Conservation (phyloP, 805 yeast species). For the Scheffersomyces lignosus region DNA sequence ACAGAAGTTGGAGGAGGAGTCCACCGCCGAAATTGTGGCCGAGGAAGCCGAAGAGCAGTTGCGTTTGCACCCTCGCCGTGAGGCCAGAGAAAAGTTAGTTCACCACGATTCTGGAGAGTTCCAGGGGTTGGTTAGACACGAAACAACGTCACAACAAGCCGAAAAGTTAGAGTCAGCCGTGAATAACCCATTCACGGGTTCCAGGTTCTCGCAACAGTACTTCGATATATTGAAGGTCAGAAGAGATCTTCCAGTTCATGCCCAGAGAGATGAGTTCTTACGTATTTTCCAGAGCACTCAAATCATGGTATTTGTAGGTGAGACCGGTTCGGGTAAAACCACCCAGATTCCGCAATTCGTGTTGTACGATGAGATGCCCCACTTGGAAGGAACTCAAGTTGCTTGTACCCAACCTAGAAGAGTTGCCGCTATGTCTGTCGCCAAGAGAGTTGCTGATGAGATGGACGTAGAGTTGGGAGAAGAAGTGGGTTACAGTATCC, state of each 20-base stretch:
- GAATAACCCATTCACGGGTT: constrained; percentile 79
- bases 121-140: constrained; percentile 51
- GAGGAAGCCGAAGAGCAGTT: constrained; percentile 63
- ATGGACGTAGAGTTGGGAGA: constrained; percentile 91
- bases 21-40: constrained; percentile 64
- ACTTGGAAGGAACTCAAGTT: constrained; percentile 75
- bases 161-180: constrained; percentile 55
- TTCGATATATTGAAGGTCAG: constrained; percentile 75
- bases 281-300: constrained; percentile 82
- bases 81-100: constrained; percentile 33
- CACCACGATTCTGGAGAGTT: constrained; percentile 72
- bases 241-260: constrained; percentile 89
- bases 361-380: constrained; percentile 88
- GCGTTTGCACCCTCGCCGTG: constrained; percentile 47
- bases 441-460: constrained; percentile 95
- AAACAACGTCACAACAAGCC: constrained; percentile 68
- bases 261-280: constrained; percentile 87
- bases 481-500: constrained; percentile 92
- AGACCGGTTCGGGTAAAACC: constrained; percentile 98
- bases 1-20: constrained; percentile 48
- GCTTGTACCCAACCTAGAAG: constrained; percentile 98
- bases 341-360: constrained; percentile 98
- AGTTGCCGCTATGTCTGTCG: constrained; percentile 99
- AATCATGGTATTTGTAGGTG: constrained; percentile 98
- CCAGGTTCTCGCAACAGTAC: constrained; percentile 61